Evolutionary conservation across 2,329 filamentous ascomycete species (phyloP).

Genomic region (Xylaria sp.): DNA sequence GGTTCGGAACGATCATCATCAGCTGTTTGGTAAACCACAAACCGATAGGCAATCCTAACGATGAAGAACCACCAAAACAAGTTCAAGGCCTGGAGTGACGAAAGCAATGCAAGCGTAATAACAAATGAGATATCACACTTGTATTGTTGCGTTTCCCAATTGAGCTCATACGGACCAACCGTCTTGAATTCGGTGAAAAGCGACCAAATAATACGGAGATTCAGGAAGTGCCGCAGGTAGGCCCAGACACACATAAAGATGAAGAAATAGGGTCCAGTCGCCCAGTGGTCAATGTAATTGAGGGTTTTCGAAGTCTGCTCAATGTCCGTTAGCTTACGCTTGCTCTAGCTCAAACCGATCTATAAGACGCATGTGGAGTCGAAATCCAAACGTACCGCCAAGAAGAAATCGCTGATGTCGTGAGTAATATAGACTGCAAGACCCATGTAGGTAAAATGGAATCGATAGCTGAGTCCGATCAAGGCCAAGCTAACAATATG

Average conservation of each 20-base stretch:
- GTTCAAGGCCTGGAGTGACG: conserved; percentile 78
- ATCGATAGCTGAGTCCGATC: conserved; percentile 89
- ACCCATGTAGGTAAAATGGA: conserved; percentile 97
- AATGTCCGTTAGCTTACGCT: conserved; percentile 33
- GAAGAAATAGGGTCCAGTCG: conserved; percentile 87
- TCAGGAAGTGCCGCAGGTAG: conserved; percentile 88
- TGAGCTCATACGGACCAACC: conserved; percentile 77
- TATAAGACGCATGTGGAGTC: background rate
- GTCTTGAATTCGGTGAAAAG: conserved; percentile 80
- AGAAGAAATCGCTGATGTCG: conserved; percentile 95
- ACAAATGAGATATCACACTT: conserved; percentile 77
- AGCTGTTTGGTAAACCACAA: conserved; percentile 68
- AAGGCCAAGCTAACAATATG: conserved; percentile 89
- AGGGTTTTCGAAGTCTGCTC: conserved; percentile 85
- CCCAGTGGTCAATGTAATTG: conserved; percentile 84
- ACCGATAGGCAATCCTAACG: conserved; percentile 77
- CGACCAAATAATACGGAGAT: conserved; percentile 79
- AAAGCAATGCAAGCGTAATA: conserved; percentile 74
- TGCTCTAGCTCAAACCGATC: background rate
- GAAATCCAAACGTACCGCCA: conserved; percentile 73
- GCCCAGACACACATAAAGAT: conserved; percentile 86
- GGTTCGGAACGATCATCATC: conserved; percentile 78
- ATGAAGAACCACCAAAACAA: conserved; percentile 86
- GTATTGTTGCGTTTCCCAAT: conserved; percentile 82
- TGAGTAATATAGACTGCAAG: conserved; percentile 94